Evolutionary conservation across 805 yeast species (phyloP), one percentile per base, ranked within the genome.

Genomic region (Nakazawaea anatomiae): DNA sequence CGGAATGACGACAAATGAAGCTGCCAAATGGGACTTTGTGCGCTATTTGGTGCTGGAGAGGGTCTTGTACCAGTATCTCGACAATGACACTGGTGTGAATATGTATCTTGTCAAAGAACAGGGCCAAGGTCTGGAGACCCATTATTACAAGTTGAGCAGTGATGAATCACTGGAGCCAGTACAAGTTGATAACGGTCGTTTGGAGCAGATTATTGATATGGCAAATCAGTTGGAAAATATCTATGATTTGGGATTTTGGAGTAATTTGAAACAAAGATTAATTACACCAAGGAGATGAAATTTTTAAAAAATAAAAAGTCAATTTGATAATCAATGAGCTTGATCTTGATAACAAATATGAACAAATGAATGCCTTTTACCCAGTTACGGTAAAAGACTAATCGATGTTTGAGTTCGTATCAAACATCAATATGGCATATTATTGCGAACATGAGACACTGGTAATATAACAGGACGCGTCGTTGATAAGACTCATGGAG

Each of bases 1-100:
- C 47, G 85, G 85, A 1, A 80, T 77, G 10, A 77, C 83, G 30
- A 79, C 85, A 5, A 79, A 77, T 57, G 85, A 79, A 58, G 64
- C 73, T 0, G 72, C 69, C 12, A 79, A 79, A 58, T 79, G 85
- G 85, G 72, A 69, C 12, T 76, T 71, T 30, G 66, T 79, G n/a
- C 72, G 73, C 39, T 64, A 70, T 44, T 60, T 76, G 48, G 58
- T 73, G 2, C 45, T 57, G 12, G 34, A 60, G 7, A 61, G 64
- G 0, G 43, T 62, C 6, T 61, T 75, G 2, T 73, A 63, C 55
- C 57, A 54, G 41, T 51, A 61, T 28, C 54, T 52, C 1, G 36
- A 39, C 2, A 36, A 42, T 25, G 44, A 27, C 10, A 8, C 12
- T 27, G 43, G 11, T 11, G 25, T 9, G 14, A 5, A 14, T 7